Evolutionary conservation across 306 rosid species (phyloP).

Genomic region (Vicia sativa): DNA sequence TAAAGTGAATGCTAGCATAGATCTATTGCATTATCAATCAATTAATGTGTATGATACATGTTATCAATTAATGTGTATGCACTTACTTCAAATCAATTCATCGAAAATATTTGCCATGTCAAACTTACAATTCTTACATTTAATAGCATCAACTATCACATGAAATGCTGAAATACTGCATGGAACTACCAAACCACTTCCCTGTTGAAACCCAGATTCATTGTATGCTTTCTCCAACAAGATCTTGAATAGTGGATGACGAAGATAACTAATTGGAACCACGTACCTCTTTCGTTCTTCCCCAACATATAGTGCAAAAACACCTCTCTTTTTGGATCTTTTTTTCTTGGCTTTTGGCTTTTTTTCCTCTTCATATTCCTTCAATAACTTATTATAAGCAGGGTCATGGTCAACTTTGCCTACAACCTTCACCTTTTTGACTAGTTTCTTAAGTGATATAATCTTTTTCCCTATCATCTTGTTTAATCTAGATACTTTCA

Average conservation of each 20-base stretch:
- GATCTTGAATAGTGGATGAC: constrained; percentile 89
- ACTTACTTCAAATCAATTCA: constrained; percentile 53
- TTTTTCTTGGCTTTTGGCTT: constrained; percentile 9
- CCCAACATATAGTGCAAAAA: constrained; percentile 72
- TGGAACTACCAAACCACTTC: constrained; percentile 71
- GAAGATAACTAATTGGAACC: constrained; percentile 65
- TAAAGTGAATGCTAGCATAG: neutral
- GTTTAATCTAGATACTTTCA: no score
- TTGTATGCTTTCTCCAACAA: constrained; percentile 66
- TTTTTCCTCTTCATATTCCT: constrained; percentile 28
- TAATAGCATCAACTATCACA: constrained; percentile 61
- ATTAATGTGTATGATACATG: neutral
- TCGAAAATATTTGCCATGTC: constrained; percentile 61
- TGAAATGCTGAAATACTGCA: constrained; percentile 74
- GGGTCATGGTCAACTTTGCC: constrained; percentile 36
- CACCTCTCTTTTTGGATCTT: constrained; percentile 56
- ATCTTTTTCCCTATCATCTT: constrained; percentile 66
- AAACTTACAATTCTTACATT: constrained; percentile 67
- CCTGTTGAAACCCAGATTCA: constrained; percentile 81
- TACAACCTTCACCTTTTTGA: constrained; percentile 52
- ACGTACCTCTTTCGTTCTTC: constrained; percentile 68
- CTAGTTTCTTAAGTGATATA: constrained; percentile 58
- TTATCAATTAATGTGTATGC: neutral
- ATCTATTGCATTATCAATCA: no score
- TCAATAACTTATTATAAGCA: constrained; percentile 46